A percentile compares a stretch with the other conserved stretches of the same genome.
These are phyloP conservation scores for Neurospora sp. DNA, from an alignment of 495 filamentous ascomycete species.

Conservation along the genomic window DNA sequence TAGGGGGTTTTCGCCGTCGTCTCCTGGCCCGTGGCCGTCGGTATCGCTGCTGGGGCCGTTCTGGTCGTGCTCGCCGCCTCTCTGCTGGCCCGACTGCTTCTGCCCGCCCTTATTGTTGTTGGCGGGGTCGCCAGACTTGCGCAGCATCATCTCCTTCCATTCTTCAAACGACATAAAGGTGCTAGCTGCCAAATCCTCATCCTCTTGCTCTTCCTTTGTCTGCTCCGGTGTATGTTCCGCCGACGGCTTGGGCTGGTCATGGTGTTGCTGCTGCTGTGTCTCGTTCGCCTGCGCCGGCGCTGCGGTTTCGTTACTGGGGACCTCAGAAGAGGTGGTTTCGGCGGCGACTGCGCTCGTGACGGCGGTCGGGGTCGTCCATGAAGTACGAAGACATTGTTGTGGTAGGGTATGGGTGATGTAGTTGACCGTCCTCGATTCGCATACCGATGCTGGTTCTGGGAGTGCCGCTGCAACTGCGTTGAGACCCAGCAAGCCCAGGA, in stretches of 20 bases:
- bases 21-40: constrained; percentile 49
- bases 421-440: constrained; percentile 61
- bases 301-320: constrained; percentile 3
- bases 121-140: constrained; percentile 70
- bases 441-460: constrained; percentile 22
- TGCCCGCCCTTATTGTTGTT: constrained; percentile 45
- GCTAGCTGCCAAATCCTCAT: constrained; percentile 58
- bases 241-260: constrained; percentile 3
- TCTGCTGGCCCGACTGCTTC: constrained; percentile 24
- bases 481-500: constrained; percentile 16
- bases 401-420: constrained; percentile 72
- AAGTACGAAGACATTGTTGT: constrained; percentile 60
- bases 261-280: constrained; percentile 6
- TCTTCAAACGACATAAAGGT: constrained; percentile 97
- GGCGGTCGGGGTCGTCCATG: constrained; percentile 23
- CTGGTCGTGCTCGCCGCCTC: constrained; percentile 11
- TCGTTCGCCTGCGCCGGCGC: constrained; percentile 5
- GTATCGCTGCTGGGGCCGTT: constrained; percentile 17
- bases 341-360: constrained; percentile 9
- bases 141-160: constrained; percentile 93
- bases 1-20: constrained; percentile 84
- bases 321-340: constrained; percentile 4
- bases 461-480: constrained; percentile 8
- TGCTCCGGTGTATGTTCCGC: constrained; percentile 1
- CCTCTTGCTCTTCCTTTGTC: constrained; percentile 11